phyloP scores from a whole-genome alignment of 345 rosid genomes.

The Kernera saxatilis region DNA sequence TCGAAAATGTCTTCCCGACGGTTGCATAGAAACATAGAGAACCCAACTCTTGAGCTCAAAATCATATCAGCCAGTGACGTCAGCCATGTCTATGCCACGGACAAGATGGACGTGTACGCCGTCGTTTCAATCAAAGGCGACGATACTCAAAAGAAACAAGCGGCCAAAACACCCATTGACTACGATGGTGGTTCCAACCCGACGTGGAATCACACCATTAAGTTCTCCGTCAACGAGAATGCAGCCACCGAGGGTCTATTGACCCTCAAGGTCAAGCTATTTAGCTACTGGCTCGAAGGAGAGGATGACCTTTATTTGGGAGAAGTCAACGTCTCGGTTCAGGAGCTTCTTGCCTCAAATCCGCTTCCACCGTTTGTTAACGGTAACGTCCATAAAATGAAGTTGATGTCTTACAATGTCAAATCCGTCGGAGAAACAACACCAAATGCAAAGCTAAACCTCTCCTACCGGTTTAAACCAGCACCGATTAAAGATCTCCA shows the following conservation, averaged over 20 bases:
- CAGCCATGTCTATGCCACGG: conserved; percentile 39
- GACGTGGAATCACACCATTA: conserved; percentile 54
- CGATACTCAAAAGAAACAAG: conserved; percentile 23
- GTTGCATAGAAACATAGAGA: conserved; percentile 32
- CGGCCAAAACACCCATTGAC: conserved; percentile 38
- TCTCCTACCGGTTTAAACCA: conserved; percentile 47
- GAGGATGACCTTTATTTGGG: conserved; percentile 48
- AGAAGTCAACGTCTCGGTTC: conserved; percentile 56
- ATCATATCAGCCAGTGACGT: conserved; percentile 41
- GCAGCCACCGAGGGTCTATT: conserved; percentile 38
- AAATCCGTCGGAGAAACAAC: conserved; percentile 39
- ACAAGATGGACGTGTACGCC: conserved; percentile 62
- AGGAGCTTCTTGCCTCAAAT: conserved; percentile 39
- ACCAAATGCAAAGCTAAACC: conserved; percentile 21
- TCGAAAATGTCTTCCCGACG: not conserved
- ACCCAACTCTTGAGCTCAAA: conserved; percentile 44
- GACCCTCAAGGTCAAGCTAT: conserved; percentile 41
- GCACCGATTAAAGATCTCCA: not conserved
- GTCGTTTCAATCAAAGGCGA: conserved; percentile 46
- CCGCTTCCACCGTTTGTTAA: not conserved
- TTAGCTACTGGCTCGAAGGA: conserved; percentile 46
- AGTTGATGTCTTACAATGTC: conserved; percentile 39
- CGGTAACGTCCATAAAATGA: conserved; percentile 7
- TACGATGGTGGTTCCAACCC: conserved; percentile 50
- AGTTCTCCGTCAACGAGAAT: conserved; percentile 41